Conservation (phyloP, 768 basidiomycete species). For the Daedaleopsis sinensis region DNA sequence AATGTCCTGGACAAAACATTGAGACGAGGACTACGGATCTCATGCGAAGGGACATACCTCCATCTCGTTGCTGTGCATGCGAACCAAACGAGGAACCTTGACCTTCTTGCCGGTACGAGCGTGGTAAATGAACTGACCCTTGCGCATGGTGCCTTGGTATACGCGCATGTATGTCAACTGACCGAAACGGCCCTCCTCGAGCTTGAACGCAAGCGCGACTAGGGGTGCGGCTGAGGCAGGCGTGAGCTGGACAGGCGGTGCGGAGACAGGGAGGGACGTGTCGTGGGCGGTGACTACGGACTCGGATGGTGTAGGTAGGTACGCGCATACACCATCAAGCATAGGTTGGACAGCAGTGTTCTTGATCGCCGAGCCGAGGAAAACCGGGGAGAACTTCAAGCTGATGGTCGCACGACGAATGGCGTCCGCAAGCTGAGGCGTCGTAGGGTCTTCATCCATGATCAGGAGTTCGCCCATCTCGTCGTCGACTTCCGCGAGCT, state of each 20-base stretch:
- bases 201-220: conserved; percentile 95
- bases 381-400: conserved; percentile 94
- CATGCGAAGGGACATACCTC: conserved; percentile 59
- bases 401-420: conserved; percentile 87
- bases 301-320: conserved; percentile 89
- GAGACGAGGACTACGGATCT: neutral
- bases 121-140: conserved; percentile 85
- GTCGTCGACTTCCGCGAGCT: conserved; percentile 96
- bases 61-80: conserved; percentile 99
- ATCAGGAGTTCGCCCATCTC: conserved; percentile 90
- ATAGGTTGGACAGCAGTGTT: conserved; percentile 95
- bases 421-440: conserved; percentile 75
- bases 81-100: conserved; percentile 93
- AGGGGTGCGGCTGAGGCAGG: conserved; percentile 88
- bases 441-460: conserved; percentile 76
- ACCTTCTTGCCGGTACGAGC: conserved; percentile 95
- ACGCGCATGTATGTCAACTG: conserved; percentile 98
- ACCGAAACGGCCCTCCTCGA: conserved; percentile 96
- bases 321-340: conserved; percentile 93
- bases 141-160: conserved; percentile 93
- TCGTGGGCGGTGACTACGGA: conserved; percentile 81
- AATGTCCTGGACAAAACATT: conserved; percentile 67
- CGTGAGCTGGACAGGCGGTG: conserved; percentile 73
- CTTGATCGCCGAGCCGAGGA: conserved; percentile 96
- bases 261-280: conserved; percentile 61